Evolutionary conservation across 139 green algal genomes (phyloP), one percentile per base, ranked within the genome.

Genomic region (Tetraselmis chui): DNA sequence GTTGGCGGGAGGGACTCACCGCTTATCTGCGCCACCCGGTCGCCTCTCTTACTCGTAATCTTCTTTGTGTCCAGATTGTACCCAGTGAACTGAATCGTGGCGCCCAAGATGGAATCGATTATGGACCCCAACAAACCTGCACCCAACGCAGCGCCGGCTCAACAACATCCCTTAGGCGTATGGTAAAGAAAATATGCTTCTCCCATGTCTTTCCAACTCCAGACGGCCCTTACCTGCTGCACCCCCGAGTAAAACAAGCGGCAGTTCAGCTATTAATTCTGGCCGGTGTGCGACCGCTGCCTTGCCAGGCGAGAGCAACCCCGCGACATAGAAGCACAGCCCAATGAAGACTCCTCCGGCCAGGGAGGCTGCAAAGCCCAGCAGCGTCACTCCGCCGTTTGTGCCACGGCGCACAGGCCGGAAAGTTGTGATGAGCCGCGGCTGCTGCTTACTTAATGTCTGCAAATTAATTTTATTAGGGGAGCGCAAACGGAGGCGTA

Each of bases 61-160:
- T 85, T 85, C 0, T 80, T 25, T 0, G 30, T 89, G 0, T 32
- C 24, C 2, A 67, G 25, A 76, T 96, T 91, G 75, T 88, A 93
- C 0, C 95, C 92, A 18, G 87, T 95, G 84, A 93, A 98, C 85
- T 99, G 96, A 30, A 98, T 29, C 0, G 94, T 97, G 2, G 96
- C 96, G 0, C 96, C 96, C 29, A 99, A 89, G 2, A 98, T 28
- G 0, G 92, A 97, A 84, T 99, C 96, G 1, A 99, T 25, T 76
- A 98, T 76, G 0, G 92, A 97, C 0, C 94, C 94, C 2, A 92
- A 1, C 45, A 99, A 77, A 2, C 95, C 96, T 2, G 89, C 92
- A 2, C 87, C 77, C 2, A 95, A n/a, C n/a, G n/a, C n/a, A n/a
- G n/a, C n/a, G n/a, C n/a, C n/a, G n/a, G n/a, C n/a, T n/a, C 74